Percentiles rank a stretch among this genome's conserved stretches.
phyloP scores from a whole-genome alignment of 2,329 filamentous ascomycete species.

The Berkeleyomyces basicola region DNA sequence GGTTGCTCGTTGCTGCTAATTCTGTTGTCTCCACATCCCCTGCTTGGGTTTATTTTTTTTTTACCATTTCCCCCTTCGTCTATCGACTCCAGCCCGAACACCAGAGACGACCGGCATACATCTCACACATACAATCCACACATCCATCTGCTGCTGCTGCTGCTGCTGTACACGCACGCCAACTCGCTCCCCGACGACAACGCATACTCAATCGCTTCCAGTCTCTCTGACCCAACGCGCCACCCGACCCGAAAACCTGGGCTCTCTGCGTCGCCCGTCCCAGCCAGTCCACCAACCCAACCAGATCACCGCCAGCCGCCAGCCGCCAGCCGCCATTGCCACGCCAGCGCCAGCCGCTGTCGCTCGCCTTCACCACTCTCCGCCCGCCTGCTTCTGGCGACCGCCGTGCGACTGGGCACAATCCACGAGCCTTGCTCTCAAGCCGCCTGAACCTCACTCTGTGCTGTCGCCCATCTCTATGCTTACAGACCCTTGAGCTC shows the following conservation, averaged over 20 bases:
- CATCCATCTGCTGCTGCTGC: not conserved
- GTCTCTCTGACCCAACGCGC: too few relatives aligned
- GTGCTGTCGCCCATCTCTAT: conserved; percentile 6
- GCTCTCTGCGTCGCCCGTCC: too few relatives aligned
- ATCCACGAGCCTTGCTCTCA: conserved; percentile 7
- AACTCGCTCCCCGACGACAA: too few relatives aligned
- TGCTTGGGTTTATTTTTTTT: not conserved
- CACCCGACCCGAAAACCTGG: too few relatives aligned
- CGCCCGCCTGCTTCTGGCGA: too few relatives aligned
- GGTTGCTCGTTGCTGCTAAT: not conserved
- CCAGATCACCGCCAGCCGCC: too few relatives aligned
- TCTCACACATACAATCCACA: not conserved
- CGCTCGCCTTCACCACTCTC: too few relatives aligned
- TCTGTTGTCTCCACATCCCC: not conserved
- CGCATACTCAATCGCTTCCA: too few relatives aligned
- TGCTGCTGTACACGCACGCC: not conserved
- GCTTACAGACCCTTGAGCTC: conserved; percentile 11
- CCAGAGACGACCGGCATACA: not conserved
- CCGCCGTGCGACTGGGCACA: not conserved
- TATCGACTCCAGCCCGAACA: not conserved
- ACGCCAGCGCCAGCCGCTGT: too few relatives aligned
- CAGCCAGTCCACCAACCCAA: too few relatives aligned
- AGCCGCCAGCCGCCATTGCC: too few relatives aligned
- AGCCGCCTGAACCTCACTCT: conserved; percentile 6
- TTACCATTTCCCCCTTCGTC: not conserved